Evolutionary conservation across 306 rosid genomes (phyloP).

Genomic region (Prunus mume): DNA sequence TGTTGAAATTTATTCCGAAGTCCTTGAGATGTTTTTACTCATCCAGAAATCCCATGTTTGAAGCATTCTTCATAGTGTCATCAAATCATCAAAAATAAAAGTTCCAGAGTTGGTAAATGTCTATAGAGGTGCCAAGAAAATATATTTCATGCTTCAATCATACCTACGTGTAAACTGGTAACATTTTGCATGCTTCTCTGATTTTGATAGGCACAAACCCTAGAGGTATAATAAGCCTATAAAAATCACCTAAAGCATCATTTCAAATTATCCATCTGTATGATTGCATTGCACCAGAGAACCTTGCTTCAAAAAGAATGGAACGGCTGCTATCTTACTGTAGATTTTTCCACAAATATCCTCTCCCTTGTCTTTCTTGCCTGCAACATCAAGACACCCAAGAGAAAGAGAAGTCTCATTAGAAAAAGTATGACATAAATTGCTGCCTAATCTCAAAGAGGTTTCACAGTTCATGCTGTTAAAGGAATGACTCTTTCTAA

Average conservation of each 20-base stretch:
- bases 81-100: no score
- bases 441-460: background rate
- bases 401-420: background rate
- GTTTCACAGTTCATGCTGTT: background rate
- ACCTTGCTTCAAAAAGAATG: background rate
- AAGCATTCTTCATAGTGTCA: no score
- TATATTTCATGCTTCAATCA: no score
- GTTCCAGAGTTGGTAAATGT: no score
- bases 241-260: background rate
- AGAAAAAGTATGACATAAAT: background rate
- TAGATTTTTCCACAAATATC: conserved; percentile 37
- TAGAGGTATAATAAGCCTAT: background rate
- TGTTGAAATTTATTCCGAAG: background rate
- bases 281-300: background rate
- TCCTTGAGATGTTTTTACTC: background rate
- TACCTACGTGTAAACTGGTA: background rate
- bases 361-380: conserved; percentile 42
- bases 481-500: no score
- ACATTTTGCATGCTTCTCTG: background rate
- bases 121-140: no score
- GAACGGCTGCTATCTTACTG: conserved; percentile 22
- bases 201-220: background rate
- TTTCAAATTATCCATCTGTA: background rate
- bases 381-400: conserved; percentile 15
- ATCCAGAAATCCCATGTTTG: no score